A percentile compares a stretch with the other conserved stretches of the same genome.
phyloP scores from a whole-genome alignment of 2,329 filamentous ascomycete genomes.

The Verticillium nonalfalfae region DNA sequence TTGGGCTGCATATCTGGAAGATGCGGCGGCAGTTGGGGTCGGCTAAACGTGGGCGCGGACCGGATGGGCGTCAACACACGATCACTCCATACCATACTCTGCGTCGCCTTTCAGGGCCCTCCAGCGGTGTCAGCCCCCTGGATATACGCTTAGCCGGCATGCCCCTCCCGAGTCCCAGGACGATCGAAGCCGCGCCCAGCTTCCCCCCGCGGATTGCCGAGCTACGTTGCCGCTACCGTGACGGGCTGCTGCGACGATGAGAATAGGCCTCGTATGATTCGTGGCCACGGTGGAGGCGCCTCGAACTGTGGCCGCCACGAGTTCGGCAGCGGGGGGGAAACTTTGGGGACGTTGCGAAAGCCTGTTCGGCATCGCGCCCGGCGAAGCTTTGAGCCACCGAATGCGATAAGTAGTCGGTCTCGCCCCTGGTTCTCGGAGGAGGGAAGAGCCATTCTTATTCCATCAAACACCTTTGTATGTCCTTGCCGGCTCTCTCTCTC shows the following conservation, averaged over 20 bases:
- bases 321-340: not conserved
- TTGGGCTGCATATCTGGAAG: not conserved
- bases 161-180: too few relatives aligned
- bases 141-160: too few relatives aligned
- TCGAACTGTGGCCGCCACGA: not conserved
- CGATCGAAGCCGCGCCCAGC: not conserved
- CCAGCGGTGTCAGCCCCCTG: too few relatives aligned
- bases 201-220: not conserved
- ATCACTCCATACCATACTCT: not conserved
- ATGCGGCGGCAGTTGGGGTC: not conserved
- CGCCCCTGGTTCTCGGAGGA: not conserved
- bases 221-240: not conserved
- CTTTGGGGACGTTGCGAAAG: not conserved
- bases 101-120: too few relatives aligned
- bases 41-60: not conserved
- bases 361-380: not conserved
- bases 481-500: not conserved
- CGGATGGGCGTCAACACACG: not conserved
- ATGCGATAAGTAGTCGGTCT: not conserved
- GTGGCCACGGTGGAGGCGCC: not conserved
- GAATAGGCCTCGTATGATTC: not conserved
- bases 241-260: not conserved
- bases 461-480: not conserved
- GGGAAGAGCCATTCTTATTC: too few relatives aligned
- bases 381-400: not conserved